Percentiles rank a stretch among this genome's conserved stretches.
These are phyloP conservation scores for Tranzscheliella williamsii DNA, from an alignment of 1,284 basidiomycete species.

Conservation along the genomic window DNA sequence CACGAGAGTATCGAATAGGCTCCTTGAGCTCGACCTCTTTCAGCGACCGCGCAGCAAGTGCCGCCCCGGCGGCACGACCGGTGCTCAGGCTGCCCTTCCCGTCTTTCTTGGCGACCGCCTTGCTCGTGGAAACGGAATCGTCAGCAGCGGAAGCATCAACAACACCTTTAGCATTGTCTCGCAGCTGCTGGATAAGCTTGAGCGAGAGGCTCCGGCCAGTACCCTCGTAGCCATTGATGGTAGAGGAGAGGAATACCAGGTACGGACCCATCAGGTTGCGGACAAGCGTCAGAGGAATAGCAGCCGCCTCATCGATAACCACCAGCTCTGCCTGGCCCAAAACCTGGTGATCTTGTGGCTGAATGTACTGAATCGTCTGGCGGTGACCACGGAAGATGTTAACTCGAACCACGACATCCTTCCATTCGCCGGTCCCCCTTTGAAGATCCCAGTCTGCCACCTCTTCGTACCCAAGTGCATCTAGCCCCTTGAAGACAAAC, in stretches of 20 bases:
- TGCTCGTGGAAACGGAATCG: constrained; percentile 64
- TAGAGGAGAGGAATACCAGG: constrained; percentile 96
- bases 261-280: constrained; percentile 94
- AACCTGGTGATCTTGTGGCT: constrained; percentile 95
- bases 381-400: constrained; percentile 76
- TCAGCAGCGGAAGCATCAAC: constrained; percentile 50
- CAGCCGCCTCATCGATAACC: constrained; percentile 97
- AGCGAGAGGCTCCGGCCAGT: constrained; percentile 95
- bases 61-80: constrained; percentile 44
- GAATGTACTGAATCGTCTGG: constrained; percentile 71
- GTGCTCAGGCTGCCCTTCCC: constrained; percentile 35
- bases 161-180: constrained; percentile 70
- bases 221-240: constrained; percentile 99
- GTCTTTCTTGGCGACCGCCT: constrained; percentile 63
- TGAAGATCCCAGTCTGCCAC: constrained; percentile 96
- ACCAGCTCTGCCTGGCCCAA: constrained; percentile 96
- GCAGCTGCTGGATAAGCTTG: constrained; percentile 95
- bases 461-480: constrained; percentile 92
- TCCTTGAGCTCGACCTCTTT: constrained; percentile 93
- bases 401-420: constrained; percentile 92
- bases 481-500: constrained; percentile 96
- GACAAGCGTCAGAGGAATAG: constrained; percentile 93
- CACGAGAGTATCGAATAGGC: constrained; percentile 87
- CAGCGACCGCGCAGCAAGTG: constrained; percentile 71
- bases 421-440: constrained; percentile 94